Conservation (phyloP, 164 flowering plant genomes). For the Magnolia officinalis region DNA sequence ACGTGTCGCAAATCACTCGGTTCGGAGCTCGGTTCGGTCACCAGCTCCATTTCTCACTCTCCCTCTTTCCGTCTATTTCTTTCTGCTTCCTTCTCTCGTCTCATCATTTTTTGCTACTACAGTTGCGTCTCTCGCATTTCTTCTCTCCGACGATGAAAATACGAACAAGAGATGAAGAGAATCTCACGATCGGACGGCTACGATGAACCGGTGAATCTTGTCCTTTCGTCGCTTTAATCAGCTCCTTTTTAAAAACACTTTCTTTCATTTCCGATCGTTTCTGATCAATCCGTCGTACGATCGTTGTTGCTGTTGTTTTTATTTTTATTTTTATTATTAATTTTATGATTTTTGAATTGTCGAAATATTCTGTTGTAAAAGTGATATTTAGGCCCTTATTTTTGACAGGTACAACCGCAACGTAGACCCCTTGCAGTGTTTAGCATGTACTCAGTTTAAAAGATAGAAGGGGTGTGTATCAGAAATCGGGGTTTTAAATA, state of each 20-base stretch:
- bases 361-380: background rate
- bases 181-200: background rate
- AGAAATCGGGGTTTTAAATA: background rate
- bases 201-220: background rate
- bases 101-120: constrained; percentile 1
- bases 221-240: background rate
- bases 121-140: background rate
- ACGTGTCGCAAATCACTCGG: constrained; percentile 9
- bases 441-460: background rate
- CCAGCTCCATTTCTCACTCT: background rate
- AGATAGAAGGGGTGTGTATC: background rate
- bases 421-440: background rate
- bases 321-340: too few species aligned
- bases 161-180: background rate
- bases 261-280: background rate
- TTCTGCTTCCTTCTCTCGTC: background rate
- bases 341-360: background rate
- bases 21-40: constrained; percentile 7
- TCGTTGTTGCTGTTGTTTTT: too few species aligned
- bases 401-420: background rate
- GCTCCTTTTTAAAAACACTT: background rate
- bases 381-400: background rate
- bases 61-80: background rate
- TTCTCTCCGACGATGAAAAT: background rate
- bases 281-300: background rate